Base-by-base conservation (phyloP, 2,329 filamentous ascomycete genomes). In the Coleophoma eucalyptorum region DNA sequence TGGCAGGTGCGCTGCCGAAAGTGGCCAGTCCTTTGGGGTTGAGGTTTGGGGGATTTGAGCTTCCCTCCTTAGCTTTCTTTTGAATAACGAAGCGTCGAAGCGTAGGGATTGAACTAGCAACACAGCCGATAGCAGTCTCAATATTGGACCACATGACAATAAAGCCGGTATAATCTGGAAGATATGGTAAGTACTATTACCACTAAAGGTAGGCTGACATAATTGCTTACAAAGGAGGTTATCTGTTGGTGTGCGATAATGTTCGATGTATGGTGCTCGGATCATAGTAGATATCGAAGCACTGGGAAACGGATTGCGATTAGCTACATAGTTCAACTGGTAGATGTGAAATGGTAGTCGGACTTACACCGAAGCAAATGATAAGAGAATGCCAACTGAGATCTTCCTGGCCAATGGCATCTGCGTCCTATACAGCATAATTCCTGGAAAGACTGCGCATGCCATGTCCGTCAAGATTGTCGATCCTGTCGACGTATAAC, bases 391-490 rank as follows among this genome's bases (percentile, higher is more conserved):
- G n/a, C 56, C 55, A 33, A 62, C 58, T 8, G 50, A 52, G 5
- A 64, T 34, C 47, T 64, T 64, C 3, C 55, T 48, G 16, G 26
- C 42, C 19, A 50, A 13, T 19, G 62, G 59, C 62, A 68, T 67
- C 48, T 67, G 64, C 6, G 63, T 65, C 2, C 58, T 60, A 61
- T 63, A 68, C 4, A 69, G 51, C 15, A 69, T 60, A 3, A 67
- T 45, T 2, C 60, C 67, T 0, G 66, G 66, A 6, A 69, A 53
- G 1, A 69, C 52, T 0, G 63, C 62, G 8, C 62, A 61, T 8
- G 62, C 64, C 45, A 65, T 12, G 45, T 69, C 66, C n/a, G 66
- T 69, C 2, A 62, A 51, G 26, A 69, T 66, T 6, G 65, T 65
- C 5, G 59, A 59, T 15, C 57, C 62, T 2, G 66, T 68, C 1